Base-by-base conservation (phyloP, 179 eudicot genomes). In the Spergularia azorica region DNA sequence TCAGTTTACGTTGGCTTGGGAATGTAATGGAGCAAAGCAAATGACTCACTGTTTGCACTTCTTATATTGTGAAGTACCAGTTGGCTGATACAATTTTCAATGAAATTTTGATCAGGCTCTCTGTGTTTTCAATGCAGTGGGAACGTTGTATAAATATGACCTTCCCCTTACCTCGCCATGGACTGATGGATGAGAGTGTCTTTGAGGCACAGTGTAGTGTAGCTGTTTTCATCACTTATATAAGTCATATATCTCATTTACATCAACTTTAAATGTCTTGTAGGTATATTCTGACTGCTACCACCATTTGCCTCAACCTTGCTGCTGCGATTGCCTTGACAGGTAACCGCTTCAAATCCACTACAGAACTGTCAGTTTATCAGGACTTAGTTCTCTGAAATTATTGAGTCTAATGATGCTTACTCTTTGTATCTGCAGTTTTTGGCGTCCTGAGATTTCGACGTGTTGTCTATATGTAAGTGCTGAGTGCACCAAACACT, bases 251-350 rank as follows among this genome's bases (percentile, higher is more conserved):
- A 79, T 69, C 21, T 48, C 38, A 50, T 41, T n/a, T 55, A 11
- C 3, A 14, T 17, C n/a, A 16, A 15, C 14, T 67, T 14, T 7
- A 43, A 67, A 52, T 65, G 67, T 58, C 56, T 64, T 85, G 80
- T 83, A 91, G 96, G 88, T 87, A 87, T 63, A 68, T 86, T 63
- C 15, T 86, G 46, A 90, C 91, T 18, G 76, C 83, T 15, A 77
- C 78, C 39, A 80, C 78, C 38, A 72, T 92, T 59, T 85, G 89
- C 43, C 55, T 88, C 54, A 89, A 81, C 80, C 80, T 90, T 75
- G 80, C 77, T 62, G 87, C 85, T 55, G 77, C 81, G 7, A 70
- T 90, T 75, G 86, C 90, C 56, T 81, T 92, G 10, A 65, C 88
- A 87, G 97, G 97, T 92, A 71, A 66, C 88, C 9, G 11, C 12